These are phyloP conservation scores for Ascoidea tarda DNA, from an alignment of 805 yeast species.

Conservation along the genomic window DNA sequence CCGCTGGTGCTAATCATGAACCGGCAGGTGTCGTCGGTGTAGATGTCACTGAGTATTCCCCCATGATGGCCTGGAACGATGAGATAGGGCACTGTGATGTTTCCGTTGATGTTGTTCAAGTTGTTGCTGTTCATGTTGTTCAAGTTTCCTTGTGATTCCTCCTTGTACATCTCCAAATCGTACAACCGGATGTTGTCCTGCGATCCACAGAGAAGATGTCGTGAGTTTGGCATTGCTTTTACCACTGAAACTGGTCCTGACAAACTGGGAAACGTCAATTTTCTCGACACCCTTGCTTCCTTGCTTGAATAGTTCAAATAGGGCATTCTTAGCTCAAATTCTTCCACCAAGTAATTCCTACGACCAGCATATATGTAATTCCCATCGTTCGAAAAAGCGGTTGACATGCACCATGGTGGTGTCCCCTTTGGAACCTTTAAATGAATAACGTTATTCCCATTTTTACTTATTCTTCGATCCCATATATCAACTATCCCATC, in stretches of 20 bases:
- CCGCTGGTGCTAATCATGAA: constrained; percentile 89
- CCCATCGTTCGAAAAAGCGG: constrained; percentile 83
- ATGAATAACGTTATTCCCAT: constrained; percentile 26
- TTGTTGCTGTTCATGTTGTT: background rate
- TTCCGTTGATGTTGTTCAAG: constrained; percentile 16
- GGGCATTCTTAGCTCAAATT: constrained; percentile 49
- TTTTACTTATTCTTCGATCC: constrained; percentile 48
- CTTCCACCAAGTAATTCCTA: constrained; percentile 79
- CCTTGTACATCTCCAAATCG: constrained; percentile 41
- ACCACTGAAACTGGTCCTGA: constrained; percentile 87
- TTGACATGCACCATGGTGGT: constrained; percentile 91
- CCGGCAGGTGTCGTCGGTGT: constrained; percentile 77
- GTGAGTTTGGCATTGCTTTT: constrained; percentile 64
- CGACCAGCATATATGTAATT: constrained; percentile 72
- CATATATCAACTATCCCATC: constrained; percentile 75
- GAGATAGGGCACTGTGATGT: constrained; percentile 51
- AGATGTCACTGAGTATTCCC: constrained; percentile 63
- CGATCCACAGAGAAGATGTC: constrained; percentile 77
- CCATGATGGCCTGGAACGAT: constrained; percentile 97
- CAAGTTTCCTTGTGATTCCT: constrained; percentile 11
- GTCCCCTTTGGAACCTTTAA: constrained; percentile 43
- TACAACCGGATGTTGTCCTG: constrained; percentile 81
- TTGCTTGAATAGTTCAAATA: constrained; percentile 17
- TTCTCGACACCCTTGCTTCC: constrained; percentile 37
- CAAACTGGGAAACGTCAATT: constrained; percentile 65